Base-by-base conservation (phyloP, 306 rosid species). In the Luffa aegyptiaca region DNA sequence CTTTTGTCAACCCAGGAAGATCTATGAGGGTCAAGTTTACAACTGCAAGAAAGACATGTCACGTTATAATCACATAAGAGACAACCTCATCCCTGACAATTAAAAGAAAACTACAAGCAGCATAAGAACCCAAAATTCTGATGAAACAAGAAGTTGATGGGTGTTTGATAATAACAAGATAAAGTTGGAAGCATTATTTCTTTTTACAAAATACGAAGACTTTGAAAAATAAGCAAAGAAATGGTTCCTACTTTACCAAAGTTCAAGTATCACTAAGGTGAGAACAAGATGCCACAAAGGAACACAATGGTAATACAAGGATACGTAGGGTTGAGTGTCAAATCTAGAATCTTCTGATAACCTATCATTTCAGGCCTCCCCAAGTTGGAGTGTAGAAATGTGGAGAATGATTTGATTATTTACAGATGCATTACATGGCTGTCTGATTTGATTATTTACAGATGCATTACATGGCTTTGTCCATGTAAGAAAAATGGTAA, bases 1-100 rank as follows among this genome's bases (percentile, higher is more conserved):
- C 99, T 94, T 95, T 95, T 18, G 99, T 95, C 88, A 95, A 86
- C 75, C 99, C 99, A 65, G 99, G 99, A 90, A 95, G 98, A 86
- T 95, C 99, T 39, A 95, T 89, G 61, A 95, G 94, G 45, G 99
- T 95, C 85, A 95, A 89, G 88, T 95, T 93, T 63, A 95, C 99
- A 90, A 95, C 99, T 95, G 98, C 90, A 51, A 86, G 79, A 76
- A 85, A 84, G 81, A 82, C 59, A 57, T 13, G 33, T 44, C 44
- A 78, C 48, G 75, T 61, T 63, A 9, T 26, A 80, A 4, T 78
- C n/a, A 73, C 45, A 56, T 10, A 62, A 46, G 62, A 56, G 63
- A 8, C 75, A 10, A 58, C 9, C 42, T 10, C 53, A 57, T 74
- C 39, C 33, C 0, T 46, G 33, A 74, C 44, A 74, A 14, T 74